Evolutionary conservation across 1,284 basidiomycete species (phyloP).

Genomic region (Puccinia coronata): DNA sequence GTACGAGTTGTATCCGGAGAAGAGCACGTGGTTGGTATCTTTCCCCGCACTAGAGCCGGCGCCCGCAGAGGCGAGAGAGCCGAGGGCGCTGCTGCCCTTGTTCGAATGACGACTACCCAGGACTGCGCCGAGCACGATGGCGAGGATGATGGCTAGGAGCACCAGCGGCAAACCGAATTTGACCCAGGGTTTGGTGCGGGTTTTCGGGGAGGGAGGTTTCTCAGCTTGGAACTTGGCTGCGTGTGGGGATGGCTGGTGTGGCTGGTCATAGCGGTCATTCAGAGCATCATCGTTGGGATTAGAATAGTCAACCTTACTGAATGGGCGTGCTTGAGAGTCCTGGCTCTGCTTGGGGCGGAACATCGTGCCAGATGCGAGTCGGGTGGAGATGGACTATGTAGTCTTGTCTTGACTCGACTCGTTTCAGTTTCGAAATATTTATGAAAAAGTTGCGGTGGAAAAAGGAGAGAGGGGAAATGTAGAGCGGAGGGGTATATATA

Average conservation of each 20-base stretch:
- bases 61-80: constrained; percentile 12
- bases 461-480: no score
- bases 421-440: no score
- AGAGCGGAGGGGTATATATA: no score
- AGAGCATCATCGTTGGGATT: constrained; percentile 27
- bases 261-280: neutral
- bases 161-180: constrained; percentile 34
- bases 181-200: constrained; percentile 34
- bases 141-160: constrained; percentile 32
- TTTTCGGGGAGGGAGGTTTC: constrained; percentile 14
- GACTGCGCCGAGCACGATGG: constrained; percentile 31
- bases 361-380: constrained; percentile 31
- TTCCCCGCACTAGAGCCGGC: constrained; percentile 38
- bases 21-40: constrained; percentile 32
- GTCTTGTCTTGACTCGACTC: no score
- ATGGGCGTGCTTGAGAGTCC: constrained; percentile 35
- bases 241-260: neutral
- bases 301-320: constrained; percentile 44
- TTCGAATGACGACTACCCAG: neutral
- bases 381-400: no score
- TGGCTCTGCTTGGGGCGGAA: constrained; percentile 10
- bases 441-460: no score
- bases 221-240: constrained; percentile 3
- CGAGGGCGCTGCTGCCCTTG: neutral
- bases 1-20: constrained; percentile 46